Conservation (phyloP, 2,329 filamentous ascomycete species). For the Aschersonia sp. region DNA sequence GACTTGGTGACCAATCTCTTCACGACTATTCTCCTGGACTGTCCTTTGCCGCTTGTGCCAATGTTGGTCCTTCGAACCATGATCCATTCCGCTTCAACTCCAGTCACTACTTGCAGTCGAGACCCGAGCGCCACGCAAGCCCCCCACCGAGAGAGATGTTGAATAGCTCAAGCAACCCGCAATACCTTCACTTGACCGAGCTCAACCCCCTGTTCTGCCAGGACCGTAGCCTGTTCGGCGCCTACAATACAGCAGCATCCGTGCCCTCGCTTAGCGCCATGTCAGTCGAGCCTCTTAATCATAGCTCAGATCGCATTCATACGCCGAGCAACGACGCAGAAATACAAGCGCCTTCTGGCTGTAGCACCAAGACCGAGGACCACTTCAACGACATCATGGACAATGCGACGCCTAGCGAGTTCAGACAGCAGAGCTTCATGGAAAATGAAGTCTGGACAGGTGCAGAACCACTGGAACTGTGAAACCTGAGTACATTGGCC, state of each 20-base stretch:
- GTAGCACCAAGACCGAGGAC: conserved; percentile 12
- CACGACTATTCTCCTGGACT: conserved; percentile 15
- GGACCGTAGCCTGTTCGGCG: conserved; percentile 14
- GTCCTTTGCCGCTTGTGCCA: conserved; percentile 10
- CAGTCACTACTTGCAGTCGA: conserved; percentile 11
- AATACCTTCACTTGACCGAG: conserved; percentile 14
- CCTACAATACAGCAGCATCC: conserved; percentile 11
- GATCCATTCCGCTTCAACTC: conserved; percentile 1
- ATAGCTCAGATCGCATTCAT: conserved; percentile 7
- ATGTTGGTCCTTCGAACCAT: conserved; percentile 10
- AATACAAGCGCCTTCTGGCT: conserved; percentile 1
- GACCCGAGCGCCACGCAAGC: conserved; percentile 12
- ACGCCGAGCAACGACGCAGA: conserved; percentile 6
- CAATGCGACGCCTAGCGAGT: conserved; percentile 6
- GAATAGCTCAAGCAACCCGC: conserved; percentile 8
- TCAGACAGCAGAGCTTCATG: conserved; percentile 10
- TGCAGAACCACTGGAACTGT: conserved; percentile 3
- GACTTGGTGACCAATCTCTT: conserved; percentile 15
- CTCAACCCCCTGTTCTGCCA: conserved; percentile 18
- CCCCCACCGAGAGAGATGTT: conserved; percentile 8
- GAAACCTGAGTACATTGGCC: not conserved
- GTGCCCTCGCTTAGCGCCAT: conserved; percentile 11
- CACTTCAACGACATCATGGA: conserved; percentile 13
- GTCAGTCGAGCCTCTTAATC: conserved; percentile 16
- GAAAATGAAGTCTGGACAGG: conserved; percentile 5